Percentiles rank a stretch among this genome's conserved stretches.
Evolutionary conservation across 176 grass and related monocot genomes (phyloP).

Genomic region (Carex kokanica): DNA sequence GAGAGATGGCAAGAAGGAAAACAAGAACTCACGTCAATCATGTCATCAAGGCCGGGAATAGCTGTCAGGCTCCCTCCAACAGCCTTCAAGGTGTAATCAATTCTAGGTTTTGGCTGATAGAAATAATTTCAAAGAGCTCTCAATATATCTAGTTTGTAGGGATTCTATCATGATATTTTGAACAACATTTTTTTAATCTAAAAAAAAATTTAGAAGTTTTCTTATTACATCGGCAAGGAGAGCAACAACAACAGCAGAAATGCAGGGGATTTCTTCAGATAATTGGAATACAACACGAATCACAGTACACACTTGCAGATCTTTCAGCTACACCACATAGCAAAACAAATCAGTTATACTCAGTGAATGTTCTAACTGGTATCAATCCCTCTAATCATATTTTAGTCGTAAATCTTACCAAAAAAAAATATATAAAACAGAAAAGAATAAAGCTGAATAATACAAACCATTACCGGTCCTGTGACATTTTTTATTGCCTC

Average conservation of each 20-base stretch:
- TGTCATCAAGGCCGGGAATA: conserved; percentile 91
- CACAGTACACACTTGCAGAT: conserved; percentile 88
- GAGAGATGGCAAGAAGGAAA: conserved; percentile 13
- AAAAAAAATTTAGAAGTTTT: conserved; percentile 16
- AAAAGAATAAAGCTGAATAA: neutral
- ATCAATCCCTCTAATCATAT: neutral
- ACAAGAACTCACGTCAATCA: conserved; percentile 82
- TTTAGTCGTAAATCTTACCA: neutral
- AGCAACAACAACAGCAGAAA: conserved; percentile 93
- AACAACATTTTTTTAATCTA: conserved; percentile 6
- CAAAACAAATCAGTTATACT: conserved; percentile 4
- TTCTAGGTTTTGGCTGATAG: conserved; percentile 85
- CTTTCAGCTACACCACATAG: conserved; percentile 64
- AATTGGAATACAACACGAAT: conserved; percentile 97
- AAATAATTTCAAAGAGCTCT: conserved; percentile 28
- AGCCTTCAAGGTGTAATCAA: conserved; percentile 93
- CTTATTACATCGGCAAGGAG: conserved; percentile 78
- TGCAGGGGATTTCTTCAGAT: conserved; percentile 91
- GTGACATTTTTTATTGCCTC: neutral
- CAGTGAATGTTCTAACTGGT: conserved; percentile 6
- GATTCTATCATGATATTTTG: conserved; percentile 4
- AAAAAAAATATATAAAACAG: neutral
- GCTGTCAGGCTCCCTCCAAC: conserved; percentile 95
- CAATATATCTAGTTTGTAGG: conserved; percentile 4
- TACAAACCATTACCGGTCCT: neutral